Base-by-base conservation (phyloP, 257 asterid species). In the Prunella vulgaris region DNA sequence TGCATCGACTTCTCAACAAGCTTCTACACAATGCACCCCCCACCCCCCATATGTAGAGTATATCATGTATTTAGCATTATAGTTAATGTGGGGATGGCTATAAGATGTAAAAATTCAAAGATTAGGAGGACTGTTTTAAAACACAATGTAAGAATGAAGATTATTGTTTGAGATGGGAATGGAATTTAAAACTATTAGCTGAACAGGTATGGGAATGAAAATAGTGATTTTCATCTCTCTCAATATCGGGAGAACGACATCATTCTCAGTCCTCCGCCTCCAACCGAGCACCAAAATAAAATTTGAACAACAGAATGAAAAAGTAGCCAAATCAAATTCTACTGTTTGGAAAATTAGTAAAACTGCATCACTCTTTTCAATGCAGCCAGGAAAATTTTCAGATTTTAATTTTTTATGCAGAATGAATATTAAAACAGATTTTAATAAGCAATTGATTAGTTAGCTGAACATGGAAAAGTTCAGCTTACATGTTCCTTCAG, bases 1-100 rank as follows among this genome's bases (percentile, higher is more conserved):
- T 2, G 74, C 68, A 68, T 59, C 65, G 30, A 59, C 77, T 72
- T 68, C 61, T 22, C 56, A 63, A 22, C 76, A 66, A 40, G 73
- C 75, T 52, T 67, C 73, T 37, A 48, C 14, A 7, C 63, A 62
- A 25, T 33, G 33, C 51, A 44, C 21, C 32, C 70, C 71, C 46
- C n/a, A 14, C 48, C 15, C 53, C 80, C 66, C 14, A 46, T 13
- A 28, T 14, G 42, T 8, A 48, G 33, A 27, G 25, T 15, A 25
- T 33, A 25, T 10, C 46, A n/a, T 17, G 66, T 14, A 38, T 18
- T 64, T 25, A 20, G 6, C 51, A 5, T 15, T 40, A 40, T 15
- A 3, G 2, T 40, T 42, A 2, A 38, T n/a, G 2, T n/a, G n/a
- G n/a, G n/a, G n/a, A n/a, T n/a, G n/a, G n/a, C n/a, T n/a, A n/a